Evolutionary conservation across 306 rosid genomes (phyloP), one percentile per base, ranked within the genome.

Genomic region (Nissolia schottii): DNA sequence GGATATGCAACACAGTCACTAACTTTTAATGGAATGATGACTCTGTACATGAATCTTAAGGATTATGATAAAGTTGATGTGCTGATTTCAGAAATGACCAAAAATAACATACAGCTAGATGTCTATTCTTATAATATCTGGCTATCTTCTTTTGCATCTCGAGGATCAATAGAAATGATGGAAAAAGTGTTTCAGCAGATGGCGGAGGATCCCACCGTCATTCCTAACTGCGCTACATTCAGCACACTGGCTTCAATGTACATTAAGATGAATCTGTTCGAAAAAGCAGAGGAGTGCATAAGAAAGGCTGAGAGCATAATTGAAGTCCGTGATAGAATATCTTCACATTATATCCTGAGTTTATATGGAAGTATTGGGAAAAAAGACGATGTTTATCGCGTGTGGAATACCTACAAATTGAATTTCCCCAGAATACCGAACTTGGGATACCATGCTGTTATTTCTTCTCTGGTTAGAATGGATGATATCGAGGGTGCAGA

Each of bases 11-110:
- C 59, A 34, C 89, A 89, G 46, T 22, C 96, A 0, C 96, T 95
- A 56, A 90, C 99, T 49, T 91, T 70, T 80, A 95, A 95, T 80
- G 94, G 89, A 66, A 95, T 95, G 97, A 95, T 95, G 99, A 95
- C 96, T 74, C 88, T 95, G 57, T 95, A 91, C 79, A 87, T 86
- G 97, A 91, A 91, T 77, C 82, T 85, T 23, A 80, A 74, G 83
- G 96, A 95, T 58, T 89, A 82, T 77, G 93, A 81, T 67, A 86
- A 89, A 79, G 99, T 89, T 61, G 96, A 91, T 37, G 82, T 31
- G 6, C 18, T 88, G 77, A 79, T 88, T 74, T 89, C 96, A 50
- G 99, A 95, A 85, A 88, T 95, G 96, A 70, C 48, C 19, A 87
- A 86, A 68, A 95, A 81, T 23, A 70, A 55, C 51, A 81, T 91